Evolutionary conservation across 2,329 filamentous ascomycete species (phyloP).

Genomic region (Nothophoma quercina): DNA sequence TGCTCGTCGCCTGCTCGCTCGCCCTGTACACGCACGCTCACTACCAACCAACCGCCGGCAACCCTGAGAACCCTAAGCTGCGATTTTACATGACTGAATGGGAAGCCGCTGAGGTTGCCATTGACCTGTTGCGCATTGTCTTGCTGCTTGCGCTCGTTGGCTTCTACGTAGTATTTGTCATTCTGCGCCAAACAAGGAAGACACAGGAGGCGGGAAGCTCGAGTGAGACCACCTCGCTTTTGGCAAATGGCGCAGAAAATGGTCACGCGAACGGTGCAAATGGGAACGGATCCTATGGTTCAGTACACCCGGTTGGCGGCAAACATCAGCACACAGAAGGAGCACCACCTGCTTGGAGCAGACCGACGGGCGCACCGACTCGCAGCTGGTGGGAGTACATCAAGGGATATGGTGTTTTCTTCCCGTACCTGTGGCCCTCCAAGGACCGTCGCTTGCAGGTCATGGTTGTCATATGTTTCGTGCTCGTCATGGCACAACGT

Average conservation of each 20-base stretch:
- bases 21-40: slow-evolving; percentile 73
- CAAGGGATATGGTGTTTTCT: slow-evolving; percentile 89
- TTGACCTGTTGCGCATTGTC: slow-evolving; percentile 73
- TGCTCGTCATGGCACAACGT: slow-evolving; percentile 80
- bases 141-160: slow-evolving; percentile 66
- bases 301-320: slow-evolving; percentile 53
- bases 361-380: slow-evolving; percentile 83
- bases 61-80: slow-evolving; percentile 21
- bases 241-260: slow-evolving; percentile 55
- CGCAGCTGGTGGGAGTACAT: slow-evolving; percentile 97
- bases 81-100: slow-evolving; percentile 60
- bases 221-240: slow-evolving; percentile 70
- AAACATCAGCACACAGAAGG: slow-evolving; percentile 61
- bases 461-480: slow-evolving; percentile 81
- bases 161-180: slow-evolving; percentile 67
- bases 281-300: slow-evolving; percentile 63
- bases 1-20: slow-evolving; percentile 74
- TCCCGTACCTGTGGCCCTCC: slow-evolving; percentile 95
- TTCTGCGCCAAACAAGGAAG: slow-evolving; percentile 32
- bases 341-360: slow-evolving; percentile 81
- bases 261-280: slow-evolving; percentile 55
- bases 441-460: slow-evolving; percentile 78
- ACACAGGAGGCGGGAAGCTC: slow-evolving; percentile 34
- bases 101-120: slow-evolving; percentile 70
- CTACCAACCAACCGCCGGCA: slow-evolving; percentile 64